Base-by-base conservation (phyloP, 2,329 filamentous ascomycete species). In the Aspergillus persii region DNA sequence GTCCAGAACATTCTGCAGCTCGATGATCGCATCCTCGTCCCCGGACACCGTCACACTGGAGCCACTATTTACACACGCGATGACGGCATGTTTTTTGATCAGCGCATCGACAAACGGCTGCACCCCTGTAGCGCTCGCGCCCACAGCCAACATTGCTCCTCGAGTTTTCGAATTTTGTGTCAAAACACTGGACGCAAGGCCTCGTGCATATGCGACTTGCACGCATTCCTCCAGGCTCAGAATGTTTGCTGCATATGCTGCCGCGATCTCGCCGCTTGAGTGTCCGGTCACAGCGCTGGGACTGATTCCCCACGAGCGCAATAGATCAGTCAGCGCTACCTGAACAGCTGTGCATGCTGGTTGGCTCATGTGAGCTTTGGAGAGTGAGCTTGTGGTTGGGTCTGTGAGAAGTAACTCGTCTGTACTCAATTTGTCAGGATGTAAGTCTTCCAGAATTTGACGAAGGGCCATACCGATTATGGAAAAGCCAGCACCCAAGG, bases 221-320 rank as follows among this genome's bases (percentile, higher is more conserved):
- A 62, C 53, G 8, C 56, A 61, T 12, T 59, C 54, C 9, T 57
- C 29, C 8, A 50, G 26, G 8, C 56, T 58, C 4, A 75, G n/a
- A 3, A 60, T 50, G 2, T 71, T 75, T 4, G 77, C 69, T 2
- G 80, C 77, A 58, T 79, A 82, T 0, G 80, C 80, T 8, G 80
- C 80, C 3, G 68, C 79, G 31, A 82, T 81, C 59, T 83, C 81
- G 26, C 81, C 81, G 55, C 73, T 77, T 0, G 79, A 81, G 61
- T 83, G 81, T 0, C 81, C 80, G 2, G 76, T 68, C 0, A 81
- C 78, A 5, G 71, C 72, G 0, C 62, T 52, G 0, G 80, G 79
- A 11, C 59, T 59, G n/a, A 83, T 69, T 1, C 72, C 73, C 74
- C 76, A 82, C 3, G 77, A 77, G 33, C 74, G 56, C 2, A 84